Evolutionary conservation across 176 grass and related monocot species (phyloP), one percentile per base, ranked within the genome.

Genomic region (Aegilops sharonensis): DNA sequence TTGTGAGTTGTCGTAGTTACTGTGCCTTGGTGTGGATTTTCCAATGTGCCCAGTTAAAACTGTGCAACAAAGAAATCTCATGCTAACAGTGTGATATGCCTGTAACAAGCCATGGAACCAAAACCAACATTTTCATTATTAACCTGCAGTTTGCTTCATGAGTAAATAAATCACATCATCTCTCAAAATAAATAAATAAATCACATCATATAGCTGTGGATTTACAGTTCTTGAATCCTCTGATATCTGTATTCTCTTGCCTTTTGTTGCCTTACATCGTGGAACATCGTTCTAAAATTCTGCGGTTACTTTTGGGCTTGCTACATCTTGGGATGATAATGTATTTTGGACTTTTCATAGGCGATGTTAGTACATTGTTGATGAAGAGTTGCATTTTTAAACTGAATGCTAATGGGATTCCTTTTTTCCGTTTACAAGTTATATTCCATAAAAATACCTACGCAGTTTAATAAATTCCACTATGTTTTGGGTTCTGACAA

Each of bases 401-500:
- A 80, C 21, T 39, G 3, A 87, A 60, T 11, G 40, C 6, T 68
- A 11, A 34, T 64, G 17, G 64, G 3, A 5, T 25, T 32, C n/a
- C 35, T 52, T 77, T 2, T 61, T 39, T 32, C 54, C 69, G 2
- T 37, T 60, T 18, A 4, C 0, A 65, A 59, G 24, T 85, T 70
- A 42, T 80, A 63, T 84, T 77, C 52, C 56, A 9, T 52, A 5
- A 20, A 18, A 81, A 30, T 42, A 10, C 0, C 8, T 45, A 54
- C 62, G 27, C 29, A 40, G 9, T 80, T 64, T 88, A 54, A 82
- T 66, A 31, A 56, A n/a, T 80, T 84, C 2, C 23, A 62, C 1
- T 15, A 24, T 43, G 56, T 68, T 72, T 61, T 64, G 27, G 67
- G 54, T 18, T 72, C 35, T 89, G 29, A 89, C 61, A 25, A 5